Conservation (phyloP, 176 grass and related monocot species). For the sorghum (Sorghum bicolor) region Sorghum_bicolor_NCBIv3 NC_012878.2:51720501-51721000, state of each 20-base stretch:
- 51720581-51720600: conserved; percentile 89
- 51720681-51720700: not conserved
- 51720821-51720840: conserved; percentile 95
- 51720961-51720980: conserved; percentile 77
- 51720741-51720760: conserved; percentile 89
- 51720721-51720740: conserved; percentile 76
- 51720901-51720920: conserved; percentile 85
- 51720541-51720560: conserved; percentile 75
- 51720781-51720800: conserved; percentile 41
- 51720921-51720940: conserved; percentile 91
- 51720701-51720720: conserved; percentile 82
- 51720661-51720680: not conserved
- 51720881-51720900: conserved; percentile 76
- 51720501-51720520: not conserved
- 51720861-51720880: conserved; percentile 49
- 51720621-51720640: not conserved
- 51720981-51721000: conserved; percentile 77
- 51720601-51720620: conserved; percentile 73
- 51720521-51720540: conserved; percentile 79
- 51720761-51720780: conserved; percentile 61
- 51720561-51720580: conserved; percentile 87
- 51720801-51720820: conserved; percentile 70
- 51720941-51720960: conserved; percentile 85
- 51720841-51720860: conserved; percentile 56
- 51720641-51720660: not conserved